Evolutionary conservation across 1,284 basidiomycete genomes (phyloP).

Genomic region (Cryptococcus sp.): DNA sequence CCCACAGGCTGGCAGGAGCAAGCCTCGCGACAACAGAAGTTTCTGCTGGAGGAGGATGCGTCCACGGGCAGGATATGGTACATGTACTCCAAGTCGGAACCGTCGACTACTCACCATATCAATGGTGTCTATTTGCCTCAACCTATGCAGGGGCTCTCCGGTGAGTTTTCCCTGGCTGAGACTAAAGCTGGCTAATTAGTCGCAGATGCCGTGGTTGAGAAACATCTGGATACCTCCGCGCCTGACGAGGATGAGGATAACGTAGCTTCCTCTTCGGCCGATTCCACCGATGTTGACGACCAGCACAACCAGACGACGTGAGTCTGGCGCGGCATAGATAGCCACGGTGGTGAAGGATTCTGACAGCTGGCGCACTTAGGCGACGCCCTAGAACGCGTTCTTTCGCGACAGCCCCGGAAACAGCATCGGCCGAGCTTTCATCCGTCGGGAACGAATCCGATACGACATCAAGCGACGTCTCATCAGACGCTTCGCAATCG

Average conservation of each 20-base stretch:
- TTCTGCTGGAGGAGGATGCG: slow-evolving; percentile 70
- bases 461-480: slow-evolving; percentile 13
- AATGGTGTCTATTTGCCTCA: slow-evolving; percentile 38
- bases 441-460: slow-evolving; percentile 34
- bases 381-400: slow-evolving; percentile 8
- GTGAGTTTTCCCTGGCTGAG: neutral
- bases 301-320: neutral
- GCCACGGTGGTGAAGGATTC: neutral
- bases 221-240: neutral
- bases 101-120: slow-evolving; percentile 22
- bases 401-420: slow-evolving; percentile 13
- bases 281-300: slow-evolving; percentile 9
- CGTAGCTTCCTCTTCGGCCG: slow-evolving; percentile 12
- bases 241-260: slow-evolving; percentile 4
- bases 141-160: slow-evolving; percentile 15
- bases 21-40: slow-evolving; percentile 64
- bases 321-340: neutral
- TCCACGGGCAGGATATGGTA: slow-evolving; percentile 65
- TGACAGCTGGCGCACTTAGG: slow-evolving; percentile 1
- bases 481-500: slow-evolving; percentile 4
- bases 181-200: no score
- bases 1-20: slow-evolving; percentile 63
- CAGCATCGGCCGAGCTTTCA: slow-evolving; percentile 2
- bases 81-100: slow-evolving; percentile 56
- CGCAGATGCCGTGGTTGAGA: neutral